Evolutionary conservation across 2,329 filamentous ascomycete species (phyloP).

Genomic region (Pseudogymnoascus sp.): DNA sequence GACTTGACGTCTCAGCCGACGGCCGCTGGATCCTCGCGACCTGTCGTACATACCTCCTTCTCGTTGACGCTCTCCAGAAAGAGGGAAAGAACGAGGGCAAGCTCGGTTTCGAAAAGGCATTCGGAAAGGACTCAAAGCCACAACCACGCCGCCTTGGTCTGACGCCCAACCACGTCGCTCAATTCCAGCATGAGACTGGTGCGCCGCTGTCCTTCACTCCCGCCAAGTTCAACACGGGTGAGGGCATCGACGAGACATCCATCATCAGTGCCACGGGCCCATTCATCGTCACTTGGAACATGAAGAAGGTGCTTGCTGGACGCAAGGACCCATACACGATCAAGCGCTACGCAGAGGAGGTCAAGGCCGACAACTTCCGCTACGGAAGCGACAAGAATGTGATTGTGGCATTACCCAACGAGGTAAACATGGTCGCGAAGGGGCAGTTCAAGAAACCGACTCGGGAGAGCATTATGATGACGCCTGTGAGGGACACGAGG

Average conservation of each 20-base stretch:
- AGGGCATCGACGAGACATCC: slow-evolving; percentile 74
- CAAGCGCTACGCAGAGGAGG: slow-evolving; percentile 90
- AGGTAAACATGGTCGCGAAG: slow-evolving; percentile 95
- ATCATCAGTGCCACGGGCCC: slow-evolving; percentile 96
- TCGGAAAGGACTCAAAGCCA: slow-evolving; percentile 87
- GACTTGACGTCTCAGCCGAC: slow-evolving; percentile 90
- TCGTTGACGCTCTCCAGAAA: slow-evolving; percentile 87
- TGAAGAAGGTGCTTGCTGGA: slow-evolving; percentile 79
- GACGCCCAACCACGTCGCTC: slow-evolving; percentile 85
- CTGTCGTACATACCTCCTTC: slow-evolving; percentile 85
- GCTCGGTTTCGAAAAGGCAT: slow-evolving; percentile 92
- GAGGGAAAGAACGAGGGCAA: slow-evolving; percentile 94
- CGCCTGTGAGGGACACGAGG: slow-evolving; percentile 37
- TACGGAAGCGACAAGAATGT: slow-evolving; percentile 97
- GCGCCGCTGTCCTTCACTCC: slow-evolving; percentile 79
- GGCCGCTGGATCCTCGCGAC: slow-evolving; percentile 94
- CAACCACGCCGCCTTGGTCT: slow-evolving; percentile 84
- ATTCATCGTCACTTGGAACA: slow-evolving; percentile 92
- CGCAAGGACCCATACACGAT: slow-evolving; percentile 88
- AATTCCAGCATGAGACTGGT: slow-evolving; percentile 95
- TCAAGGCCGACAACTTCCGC: slow-evolving; percentile 98
- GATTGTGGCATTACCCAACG: slow-evolving; percentile 91
- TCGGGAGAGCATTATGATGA: slow-evolving; percentile 78
- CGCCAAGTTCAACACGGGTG: slow-evolving; percentile 87
- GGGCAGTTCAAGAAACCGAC: slow-evolving; percentile 79